Evolutionary conservation across 371 early-diverging fungal genomes (phyloP).

Genomic region (Saksenaea vasiformis): DNA sequence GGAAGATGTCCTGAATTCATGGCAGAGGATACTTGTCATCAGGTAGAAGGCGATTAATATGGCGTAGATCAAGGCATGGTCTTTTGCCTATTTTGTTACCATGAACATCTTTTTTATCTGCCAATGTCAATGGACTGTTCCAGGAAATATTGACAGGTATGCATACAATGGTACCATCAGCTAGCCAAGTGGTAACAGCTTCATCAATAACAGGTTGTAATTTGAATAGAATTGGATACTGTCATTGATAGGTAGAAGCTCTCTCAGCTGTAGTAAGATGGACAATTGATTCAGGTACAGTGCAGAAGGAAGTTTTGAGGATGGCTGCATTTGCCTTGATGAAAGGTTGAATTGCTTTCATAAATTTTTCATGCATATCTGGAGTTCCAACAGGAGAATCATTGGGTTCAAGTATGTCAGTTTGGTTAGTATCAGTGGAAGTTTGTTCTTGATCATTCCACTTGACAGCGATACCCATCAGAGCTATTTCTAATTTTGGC

Average conservation of each 20-base stretch:
- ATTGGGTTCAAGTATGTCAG: slow-evolving; percentile 12
- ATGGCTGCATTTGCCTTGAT: slow-evolving; percentile 13
- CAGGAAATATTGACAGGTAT: slow-evolving; percentile 7
- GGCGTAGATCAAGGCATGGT: slow-evolving; percentile 4
- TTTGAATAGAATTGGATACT: slow-evolving; percentile 13
- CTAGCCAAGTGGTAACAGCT: slow-evolving; percentile 8
- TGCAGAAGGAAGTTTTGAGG: slow-evolving; percentile 15
- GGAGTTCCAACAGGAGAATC: slow-evolving; percentile 17
- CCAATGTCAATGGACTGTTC: slow-evolving; percentile 29
- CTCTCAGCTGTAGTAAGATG: slow-evolving; percentile 7
- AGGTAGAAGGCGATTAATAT: not conserved
- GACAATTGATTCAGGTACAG: slow-evolving; percentile 18
- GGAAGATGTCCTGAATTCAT: slow-evolving; percentile 1
- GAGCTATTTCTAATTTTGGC: slow-evolving; percentile 8
- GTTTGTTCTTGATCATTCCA: not conserved
- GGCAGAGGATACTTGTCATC: slow-evolving; percentile 8
- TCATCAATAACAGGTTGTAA: slow-evolving; percentile 1
- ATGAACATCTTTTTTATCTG: slow-evolving; percentile 23
- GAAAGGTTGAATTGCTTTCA: slow-evolving; percentile 2
- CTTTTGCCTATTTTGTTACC: slow-evolving; percentile 10
- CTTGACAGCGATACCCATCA: slow-evolving; percentile 7
- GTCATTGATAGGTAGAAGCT: not conserved
- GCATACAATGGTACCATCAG: slow-evolving; percentile 1
- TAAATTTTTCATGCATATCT: slow-evolving; percentile 10
- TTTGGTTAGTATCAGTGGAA: not conserved